phyloP scores from a whole-genome alignment of 192 early-diverging fungal genomes.

The Haplosporangium gracile region DNA sequence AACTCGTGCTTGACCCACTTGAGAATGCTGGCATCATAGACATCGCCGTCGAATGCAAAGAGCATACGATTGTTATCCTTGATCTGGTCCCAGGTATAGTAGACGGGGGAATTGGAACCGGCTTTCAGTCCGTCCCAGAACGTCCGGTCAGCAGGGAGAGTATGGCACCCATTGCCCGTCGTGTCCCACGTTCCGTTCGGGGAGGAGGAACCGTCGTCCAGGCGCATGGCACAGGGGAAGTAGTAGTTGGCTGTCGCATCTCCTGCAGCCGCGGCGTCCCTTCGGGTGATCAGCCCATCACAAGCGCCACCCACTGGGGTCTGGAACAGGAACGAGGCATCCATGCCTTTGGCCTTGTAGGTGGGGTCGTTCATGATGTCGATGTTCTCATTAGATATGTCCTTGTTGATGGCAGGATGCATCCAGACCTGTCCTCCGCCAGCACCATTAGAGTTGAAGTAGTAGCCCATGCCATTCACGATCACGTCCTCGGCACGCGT shows the following conservation, averaged over 20 bases:
- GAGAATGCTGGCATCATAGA: constrained; percentile 58
- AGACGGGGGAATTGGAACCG: constrained; percentile 51
- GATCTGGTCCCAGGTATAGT: constrained; percentile 60
- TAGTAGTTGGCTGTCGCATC: constrained; percentile 33
- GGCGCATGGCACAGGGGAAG: constrained; percentile 37
- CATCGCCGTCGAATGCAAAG: constrained; percentile 63
- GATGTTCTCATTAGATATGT: constrained; percentile 18
- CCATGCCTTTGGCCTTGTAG: constrained; percentile 70
- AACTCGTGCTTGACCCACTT: constrained; percentile 68
- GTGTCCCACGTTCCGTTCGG: constrained; percentile 61
- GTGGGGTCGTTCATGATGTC: constrained; percentile 66
- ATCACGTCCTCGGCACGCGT: constrained; percentile 60
- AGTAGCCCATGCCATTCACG: constrained; percentile 75
- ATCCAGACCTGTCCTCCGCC: constrained; percentile 44
- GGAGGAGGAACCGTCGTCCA: constrained; percentile 38
- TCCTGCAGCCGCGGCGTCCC: constrained; percentile 11
- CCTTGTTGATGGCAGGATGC: constrained; percentile 53
- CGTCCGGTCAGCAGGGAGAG: constrained; percentile 48
- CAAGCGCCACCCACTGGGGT: constrained; percentile 65
- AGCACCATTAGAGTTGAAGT: constrained; percentile 58
- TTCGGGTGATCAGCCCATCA: constrained; percentile 22
- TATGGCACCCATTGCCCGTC: constrained; percentile 62
- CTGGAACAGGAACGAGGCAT: constrained; percentile 82
- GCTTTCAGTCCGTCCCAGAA: constrained; percentile 55
- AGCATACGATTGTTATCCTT: constrained; percentile 64